Conservation (phyloP, 345 rosid species). For the Eucalyptus pauciflora region DNA sequence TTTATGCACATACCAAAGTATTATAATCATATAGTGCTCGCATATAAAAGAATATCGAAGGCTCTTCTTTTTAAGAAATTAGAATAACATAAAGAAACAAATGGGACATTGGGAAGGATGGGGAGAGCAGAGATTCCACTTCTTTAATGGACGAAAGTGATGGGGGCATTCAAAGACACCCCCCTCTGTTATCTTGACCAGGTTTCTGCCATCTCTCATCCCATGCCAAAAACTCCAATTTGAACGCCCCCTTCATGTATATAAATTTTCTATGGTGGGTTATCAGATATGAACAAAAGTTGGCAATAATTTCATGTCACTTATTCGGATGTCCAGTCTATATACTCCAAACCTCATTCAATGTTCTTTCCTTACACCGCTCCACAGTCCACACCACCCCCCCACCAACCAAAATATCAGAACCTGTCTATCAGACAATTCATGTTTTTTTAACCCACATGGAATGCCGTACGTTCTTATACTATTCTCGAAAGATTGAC, state of each 20-base stretch:
- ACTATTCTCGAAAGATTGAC: not conserved
- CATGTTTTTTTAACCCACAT: conserved; percentile 10
- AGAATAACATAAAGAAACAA: not conserved
- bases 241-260: conserved; percentile 1
- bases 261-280: not conserved
- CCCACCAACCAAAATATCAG: conserved; percentile 8
- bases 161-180: conserved; percentile 33
- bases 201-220: conserved; percentile 9
- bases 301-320: not conserved
- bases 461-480: not conserved
- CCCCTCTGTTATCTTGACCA: conserved; percentile 29
- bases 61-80: not conserved
- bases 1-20: not conserved
- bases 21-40: not conserved
- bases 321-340: not conserved
- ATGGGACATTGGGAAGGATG: conserved; percentile 41
- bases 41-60: not conserved
- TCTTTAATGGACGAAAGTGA: conserved; percentile 52
- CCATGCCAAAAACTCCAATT: conserved; percentile 25
- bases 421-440: conserved; percentile 21
- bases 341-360: conserved; percentile 15
- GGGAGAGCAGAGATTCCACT: conserved; percentile 73
- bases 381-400: conserved; percentile 20
- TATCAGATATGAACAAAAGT: not conserved
- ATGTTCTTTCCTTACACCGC: conserved; percentile 12